Evolutionary conservation across 306 rosid species (phyloP).

Genomic region (Fragaria nilgerrensis): DNA sequence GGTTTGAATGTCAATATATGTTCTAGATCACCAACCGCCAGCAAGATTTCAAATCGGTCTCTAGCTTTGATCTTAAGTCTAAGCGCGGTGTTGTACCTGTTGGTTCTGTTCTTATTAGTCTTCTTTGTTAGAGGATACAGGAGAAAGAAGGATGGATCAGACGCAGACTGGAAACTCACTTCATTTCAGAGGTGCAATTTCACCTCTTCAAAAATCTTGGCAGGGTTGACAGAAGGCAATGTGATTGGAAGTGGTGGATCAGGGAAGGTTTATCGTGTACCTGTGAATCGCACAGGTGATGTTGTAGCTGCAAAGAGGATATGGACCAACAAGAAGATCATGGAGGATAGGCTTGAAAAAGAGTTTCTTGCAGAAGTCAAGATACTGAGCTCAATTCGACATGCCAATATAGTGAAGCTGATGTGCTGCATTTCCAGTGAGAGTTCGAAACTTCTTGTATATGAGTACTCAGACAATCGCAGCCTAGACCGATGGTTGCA

Average conservation of each 20-base stretch:
- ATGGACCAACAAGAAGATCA: constrained; percentile 42
- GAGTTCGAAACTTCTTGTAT: constrained; percentile 66
- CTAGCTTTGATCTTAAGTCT: constrained; percentile 47
- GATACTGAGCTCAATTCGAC: constrained; percentile 66
- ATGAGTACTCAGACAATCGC: constrained; percentile 57
- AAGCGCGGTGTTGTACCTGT: constrained; percentile 9
- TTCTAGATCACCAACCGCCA: constrained; percentile 18
- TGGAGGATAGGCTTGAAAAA: constrained; percentile 59
- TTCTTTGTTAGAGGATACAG: constrained; percentile 23
- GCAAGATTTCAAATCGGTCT: constrained; percentile 41
- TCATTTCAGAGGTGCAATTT: constrained; percentile 66
- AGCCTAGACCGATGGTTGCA: constrained; percentile 80
- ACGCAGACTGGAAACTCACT: constrained; percentile 58
- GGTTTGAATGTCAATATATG: constrained; percentile 37
- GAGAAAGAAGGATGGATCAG: constrained; percentile 32
- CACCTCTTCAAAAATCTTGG: constrained; percentile 49
- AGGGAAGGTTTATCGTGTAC: constrained; percentile 68
- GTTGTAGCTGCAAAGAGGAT: constrained; percentile 70
- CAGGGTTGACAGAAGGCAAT: constrained; percentile 40
- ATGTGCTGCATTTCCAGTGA: constrained; percentile 58
- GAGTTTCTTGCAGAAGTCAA: constrained; percentile 71
- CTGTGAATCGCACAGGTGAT: constrained; percentile 22
- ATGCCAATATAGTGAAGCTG: constrained; percentile 74
- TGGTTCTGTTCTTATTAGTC: constrained; percentile 22
- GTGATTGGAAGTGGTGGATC: constrained; percentile 77